Conservation (phyloP, 192 early-diverging fungal species). For the Lobosporangium transversale region DNA sequence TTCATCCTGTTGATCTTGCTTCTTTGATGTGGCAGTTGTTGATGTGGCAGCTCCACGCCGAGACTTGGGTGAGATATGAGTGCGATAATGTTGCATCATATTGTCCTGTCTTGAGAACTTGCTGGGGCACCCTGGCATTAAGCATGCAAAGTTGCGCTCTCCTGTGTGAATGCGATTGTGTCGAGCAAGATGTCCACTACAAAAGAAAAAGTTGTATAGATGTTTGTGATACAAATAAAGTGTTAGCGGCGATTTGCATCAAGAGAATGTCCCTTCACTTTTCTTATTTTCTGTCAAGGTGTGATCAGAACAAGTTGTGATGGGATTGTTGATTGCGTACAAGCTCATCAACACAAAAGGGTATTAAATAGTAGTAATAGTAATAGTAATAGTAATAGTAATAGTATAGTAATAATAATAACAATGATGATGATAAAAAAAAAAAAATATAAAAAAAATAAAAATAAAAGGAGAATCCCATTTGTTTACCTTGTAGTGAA, state of each 20-base stretch:
- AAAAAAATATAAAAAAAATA: constrained; percentile 1
- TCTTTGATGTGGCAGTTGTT: constrained; percentile 1
- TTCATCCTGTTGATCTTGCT: constrained; percentile 16
- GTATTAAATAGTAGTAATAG: no score
- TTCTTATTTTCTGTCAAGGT: no score
- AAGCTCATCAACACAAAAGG: no score
- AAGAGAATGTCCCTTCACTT: no score
- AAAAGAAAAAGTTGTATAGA: no score
- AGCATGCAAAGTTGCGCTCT: constrained; percentile 80
- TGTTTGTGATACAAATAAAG: no score
- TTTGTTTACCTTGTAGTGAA: constrained; percentile 76
- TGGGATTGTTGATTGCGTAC: no score
- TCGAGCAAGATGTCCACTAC: constrained; percentile 82
- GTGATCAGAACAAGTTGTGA: no score
- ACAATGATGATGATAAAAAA: not conserved
- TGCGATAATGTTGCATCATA: constrained; percentile 90
- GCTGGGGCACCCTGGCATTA: constrained; percentile 74
- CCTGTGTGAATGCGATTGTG: constrained; percentile 87
- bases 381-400: no score
- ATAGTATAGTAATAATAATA: no score
- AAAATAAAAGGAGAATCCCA: constrained; percentile 5
- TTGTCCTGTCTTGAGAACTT: constrained; percentile 87
- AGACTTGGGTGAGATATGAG: constrained; percentile 77
- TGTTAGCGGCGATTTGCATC: no score
- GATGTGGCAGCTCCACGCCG: constrained; percentile 48